These are phyloP conservation scores for Fusarium sublunatum DNA, from an alignment of 2,329 filamentous ascomycete genomes.

Conservation along the genomic window DNA sequence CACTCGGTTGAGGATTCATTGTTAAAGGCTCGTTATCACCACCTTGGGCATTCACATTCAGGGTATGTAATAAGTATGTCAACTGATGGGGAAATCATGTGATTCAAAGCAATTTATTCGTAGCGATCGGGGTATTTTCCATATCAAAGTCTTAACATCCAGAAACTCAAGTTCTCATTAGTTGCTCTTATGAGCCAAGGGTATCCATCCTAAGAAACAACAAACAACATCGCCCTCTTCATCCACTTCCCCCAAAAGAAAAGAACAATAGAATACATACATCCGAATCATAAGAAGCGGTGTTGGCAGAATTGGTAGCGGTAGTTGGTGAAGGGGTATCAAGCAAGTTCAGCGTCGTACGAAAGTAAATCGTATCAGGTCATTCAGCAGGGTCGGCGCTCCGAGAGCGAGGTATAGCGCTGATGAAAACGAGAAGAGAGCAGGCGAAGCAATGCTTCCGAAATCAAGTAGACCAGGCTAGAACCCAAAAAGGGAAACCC, in stretches of 20 bases:
- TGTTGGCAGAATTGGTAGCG: neutral
- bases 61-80: neutral
- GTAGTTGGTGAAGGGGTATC: constrained; percentile 33
- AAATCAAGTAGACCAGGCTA: constrained; percentile 55
- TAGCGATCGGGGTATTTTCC: constrained; percentile 41
- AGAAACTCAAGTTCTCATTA: constrained; percentile 29
- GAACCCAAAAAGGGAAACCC: constrained; percentile 42
- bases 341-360: constrained; percentile 13
- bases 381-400: constrained; percentile 11
- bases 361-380: constrained; percentile 16
- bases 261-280: constrained; percentile 35
- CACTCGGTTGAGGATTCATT: too few relatives aligned
- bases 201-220: constrained; percentile 28
- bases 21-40: too few relatives aligned
- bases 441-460: constrained; percentile 30
- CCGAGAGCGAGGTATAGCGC: constrained; percentile 13
- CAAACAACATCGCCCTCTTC: constrained; percentile 1
- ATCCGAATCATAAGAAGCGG: constrained; percentile 9
- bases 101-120: constrained; percentile 19
- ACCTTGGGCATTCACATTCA: too few relatives aligned
- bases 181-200: constrained; percentile 23
- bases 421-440: constrained; percentile 38
- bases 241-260: constrained; percentile 3
- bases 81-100: neutral
- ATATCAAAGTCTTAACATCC: constrained; percentile 13